Base-by-base conservation (phyloP, 805 yeast genomes). In the Starmerella gropengiesseri region DNA sequence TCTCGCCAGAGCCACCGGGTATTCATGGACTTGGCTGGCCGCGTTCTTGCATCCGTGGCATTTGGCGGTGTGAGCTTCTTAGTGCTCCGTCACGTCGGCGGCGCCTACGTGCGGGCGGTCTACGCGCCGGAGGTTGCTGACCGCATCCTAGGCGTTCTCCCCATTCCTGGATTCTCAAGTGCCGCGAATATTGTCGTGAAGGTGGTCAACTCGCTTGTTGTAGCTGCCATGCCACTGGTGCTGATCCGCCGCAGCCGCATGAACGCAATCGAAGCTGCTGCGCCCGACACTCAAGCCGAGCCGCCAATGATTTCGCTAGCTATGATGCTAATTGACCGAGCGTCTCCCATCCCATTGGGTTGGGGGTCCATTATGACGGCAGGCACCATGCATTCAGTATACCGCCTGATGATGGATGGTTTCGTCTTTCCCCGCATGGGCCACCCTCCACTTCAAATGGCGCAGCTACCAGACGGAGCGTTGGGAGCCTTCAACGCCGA, bases 51-150 rank as follows among this genome's bases (percentile, higher is more conserved):
- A n/a, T 19, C 28, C 1, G 37, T 21, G n/a, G 37, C 37, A 2
- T 34, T 6, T n/a, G 5, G 14, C 17, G 37, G 37, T 11, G 28
- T 23, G 8, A 34, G 29, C 37, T 34, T 34, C 17, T 7, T 21
- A 4, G 21, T 22, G 12, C 18, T 22, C 28, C 28, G 28, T 14
- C 22, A n/a, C 19, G n/a, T 34, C 13, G 37, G 37, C 13, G n/a
- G 29, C 20, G 13, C 14, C 8, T 34, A 34, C n/a, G 29, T 34
- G 29, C 37, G 37, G 5, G 37, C 37, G 14, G 13, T 34, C 29
- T 34, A 14, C 20, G 27, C 23, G 7, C 37, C 37, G 7, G 13
- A 5, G 12, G 37, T 22, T 7, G 37, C 37, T 12, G 28, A 14
- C 7, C 28, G 28, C 8, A 34, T 34, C 8, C 18, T 34, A 5